Evolutionary conservation across 2,329 filamentous ascomycete genomes (phyloP).

Genomic region (Alternaria sp.): DNA sequence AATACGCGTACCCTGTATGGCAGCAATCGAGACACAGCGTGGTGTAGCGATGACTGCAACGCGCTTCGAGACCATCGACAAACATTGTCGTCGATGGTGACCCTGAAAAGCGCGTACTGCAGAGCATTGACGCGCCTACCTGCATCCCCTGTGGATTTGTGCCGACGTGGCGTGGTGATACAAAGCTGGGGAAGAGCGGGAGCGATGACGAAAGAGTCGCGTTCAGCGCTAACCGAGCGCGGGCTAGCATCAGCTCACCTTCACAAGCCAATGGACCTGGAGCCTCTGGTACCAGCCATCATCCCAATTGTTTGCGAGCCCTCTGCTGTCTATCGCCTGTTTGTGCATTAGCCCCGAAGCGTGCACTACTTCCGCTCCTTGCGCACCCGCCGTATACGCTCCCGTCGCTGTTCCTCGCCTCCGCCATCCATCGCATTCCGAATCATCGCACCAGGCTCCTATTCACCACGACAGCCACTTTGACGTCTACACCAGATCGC

Average conservation of each 20-base stretch:
- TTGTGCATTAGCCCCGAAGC: not conserved
- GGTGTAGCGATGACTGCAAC: not conserved
- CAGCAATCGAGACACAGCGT: not conserved
- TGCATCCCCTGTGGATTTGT: not conserved
- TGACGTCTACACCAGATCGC: slow-evolving; percentile 25
- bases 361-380: not conserved
- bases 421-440: slow-evolving; percentile 25
- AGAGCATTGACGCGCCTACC: not conserved
- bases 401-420: slow-evolving; percentile 4
- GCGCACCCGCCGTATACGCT: slow-evolving; percentile 2
- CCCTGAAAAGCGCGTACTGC: not conserved
- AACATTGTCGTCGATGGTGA: not conserved
- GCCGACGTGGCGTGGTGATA: slow-evolving; percentile 11
- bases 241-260: slow-evolving; percentile 26
- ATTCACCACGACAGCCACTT: slow-evolving; percentile 24
- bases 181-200: slow-evolving; percentile 18
- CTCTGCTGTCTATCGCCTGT: slow-evolving; percentile 11
- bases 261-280: slow-evolving; percentile 35
- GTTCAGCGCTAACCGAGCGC: slow-evolving; percentile 22
- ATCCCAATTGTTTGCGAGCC: slow-evolving; percentile 17
- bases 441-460: slow-evolving; percentile 33
- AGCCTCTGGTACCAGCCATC: slow-evolving; percentile 12
- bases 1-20: not conserved
- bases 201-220: slow-evolving; percentile 31
- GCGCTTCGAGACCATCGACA: not conserved